Evolutionary conservation across 2,329 filamentous ascomycete species (phyloP).

Genomic region (Trichoderma hamatum): DNA sequence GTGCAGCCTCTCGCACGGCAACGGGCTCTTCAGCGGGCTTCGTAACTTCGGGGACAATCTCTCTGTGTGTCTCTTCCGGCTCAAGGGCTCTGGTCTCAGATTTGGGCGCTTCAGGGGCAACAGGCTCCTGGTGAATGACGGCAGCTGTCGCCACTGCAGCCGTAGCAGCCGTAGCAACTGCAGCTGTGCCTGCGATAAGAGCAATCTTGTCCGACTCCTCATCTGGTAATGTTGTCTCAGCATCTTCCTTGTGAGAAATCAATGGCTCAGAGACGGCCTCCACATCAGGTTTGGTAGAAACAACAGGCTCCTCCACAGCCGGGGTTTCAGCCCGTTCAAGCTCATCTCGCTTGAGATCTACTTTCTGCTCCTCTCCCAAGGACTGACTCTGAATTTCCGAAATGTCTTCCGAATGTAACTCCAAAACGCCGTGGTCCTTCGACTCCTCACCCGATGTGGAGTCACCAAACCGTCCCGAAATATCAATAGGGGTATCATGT

Average conservation of each 20-base stretch:
- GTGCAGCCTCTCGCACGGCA: conserved; percentile 17
- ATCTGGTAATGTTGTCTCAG: conserved; percentile 11
- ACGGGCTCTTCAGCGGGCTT: conserved; percentile 21
- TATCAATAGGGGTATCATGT: conserved; percentile 45
- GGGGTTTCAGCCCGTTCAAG: conserved; percentile 21
- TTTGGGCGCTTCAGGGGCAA: conserved; percentile 23
- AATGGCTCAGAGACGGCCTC: conserved; percentile 20
- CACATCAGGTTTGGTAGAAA: conserved; percentile 25
- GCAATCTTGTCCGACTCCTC: conserved; percentile 22
- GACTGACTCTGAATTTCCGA: conserved; percentile 31
- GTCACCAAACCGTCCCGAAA: conserved; percentile 39
- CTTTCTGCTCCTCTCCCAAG: conserved; percentile 31
- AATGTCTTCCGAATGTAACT: conserved; percentile 36
- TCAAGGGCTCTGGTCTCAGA: conserved; percentile 15
- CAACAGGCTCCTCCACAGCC: conserved; percentile 21
- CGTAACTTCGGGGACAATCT: conserved; percentile 13
- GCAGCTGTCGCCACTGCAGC: conserved; percentile 24
- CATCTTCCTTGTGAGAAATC: conserved; percentile 22
- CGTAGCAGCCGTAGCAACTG: conserved; percentile 15
- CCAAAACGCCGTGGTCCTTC: conserved; percentile 35
- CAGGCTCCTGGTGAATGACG: conserved; percentile 21
- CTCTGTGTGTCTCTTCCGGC: conserved; percentile 17
- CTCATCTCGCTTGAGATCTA: conserved; percentile 32
- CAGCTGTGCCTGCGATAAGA: conserved; percentile 20
- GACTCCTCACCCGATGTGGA: conserved; percentile 33